A percentile compares a stretch with the other conserved stretches of the same genome.
phyloP scores from a whole-genome alignment of 2,329 filamentous ascomycete species.

The Capronia americana region DNA sequence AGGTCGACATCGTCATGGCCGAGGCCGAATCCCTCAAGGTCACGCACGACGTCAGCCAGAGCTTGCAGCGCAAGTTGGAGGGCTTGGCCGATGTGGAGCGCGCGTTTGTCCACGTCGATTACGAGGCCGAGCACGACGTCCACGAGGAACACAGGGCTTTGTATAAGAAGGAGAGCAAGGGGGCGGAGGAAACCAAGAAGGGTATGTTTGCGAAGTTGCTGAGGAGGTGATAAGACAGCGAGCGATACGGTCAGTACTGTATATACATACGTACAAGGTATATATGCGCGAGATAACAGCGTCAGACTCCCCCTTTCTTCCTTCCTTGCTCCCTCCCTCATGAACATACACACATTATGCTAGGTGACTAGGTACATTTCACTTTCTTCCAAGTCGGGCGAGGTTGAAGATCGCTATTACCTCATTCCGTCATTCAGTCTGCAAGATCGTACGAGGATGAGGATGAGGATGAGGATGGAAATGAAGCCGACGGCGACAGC shows the following conservation, averaged over 20 bases:
- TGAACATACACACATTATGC: too few relatives aligned
- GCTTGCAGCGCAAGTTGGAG: constrained; percentile 67
- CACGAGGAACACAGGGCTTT: not conserved
- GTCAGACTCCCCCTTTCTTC: too few relatives aligned
- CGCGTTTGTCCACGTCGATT: constrained; percentile 60
- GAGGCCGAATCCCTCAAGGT: constrained; percentile 61
- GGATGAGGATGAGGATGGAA: too few relatives aligned
- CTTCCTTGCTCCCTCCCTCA: too few relatives aligned
- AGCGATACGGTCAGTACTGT: too few relatives aligned
- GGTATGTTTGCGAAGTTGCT: not conserved
- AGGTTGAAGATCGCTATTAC: too few relatives aligned
- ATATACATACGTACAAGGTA: too few relatives aligned
- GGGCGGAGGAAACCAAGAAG: not conserved
- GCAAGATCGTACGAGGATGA: too few relatives aligned
- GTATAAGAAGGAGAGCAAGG: not conserved
- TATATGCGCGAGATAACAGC: too few relatives aligned
- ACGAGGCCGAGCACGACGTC: constrained; percentile 40
- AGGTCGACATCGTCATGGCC: constrained; percentile 68
- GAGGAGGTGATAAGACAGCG: not conserved
- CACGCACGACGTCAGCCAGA: constrained; percentile 66
- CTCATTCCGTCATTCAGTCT: too few relatives aligned
- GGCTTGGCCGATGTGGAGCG: constrained; percentile 53
- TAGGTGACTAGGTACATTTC: not conserved
- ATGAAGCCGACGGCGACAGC: too few relatives aligned
- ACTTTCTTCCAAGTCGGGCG: not conserved